phyloP scores from a whole-genome alignment of 768 basidiomycete genomes.

The Cytidiella melzeri region DNA sequence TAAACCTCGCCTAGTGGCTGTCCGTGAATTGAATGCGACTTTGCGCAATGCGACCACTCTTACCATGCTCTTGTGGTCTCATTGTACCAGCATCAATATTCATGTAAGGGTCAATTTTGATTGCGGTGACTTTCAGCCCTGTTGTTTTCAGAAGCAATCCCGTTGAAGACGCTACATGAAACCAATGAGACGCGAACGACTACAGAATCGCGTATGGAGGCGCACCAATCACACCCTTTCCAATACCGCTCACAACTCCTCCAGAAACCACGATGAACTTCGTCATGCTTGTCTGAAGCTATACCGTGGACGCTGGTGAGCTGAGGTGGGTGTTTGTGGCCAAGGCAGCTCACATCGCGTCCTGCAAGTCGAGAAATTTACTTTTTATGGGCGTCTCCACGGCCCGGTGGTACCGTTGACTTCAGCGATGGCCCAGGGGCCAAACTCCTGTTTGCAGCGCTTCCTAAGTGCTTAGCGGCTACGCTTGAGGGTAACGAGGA shows the following conservation, averaged over 20 bases:
- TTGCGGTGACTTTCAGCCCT: conserved; percentile 94
- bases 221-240: conserved; percentile 98
- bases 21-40: conserved; percentile 1
- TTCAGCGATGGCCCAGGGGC: too few relatives aligned
- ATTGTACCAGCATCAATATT: conserved; percentile 99
- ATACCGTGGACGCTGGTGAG: background rate
- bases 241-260: conserved; percentile 97
- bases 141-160: conserved; percentile 92
- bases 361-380: conserved; percentile 4
- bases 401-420: background rate
- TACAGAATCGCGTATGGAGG: conserved; percentile 21
- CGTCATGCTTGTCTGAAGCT: conserved; percentile 49
- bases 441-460: too few relatives aligned
- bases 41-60: conserved; percentile 23
- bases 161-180: conserved; percentile 79
- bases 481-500: too few relatives aligned
- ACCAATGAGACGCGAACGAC: conserved; percentile 14
- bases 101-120: conserved; percentile 99
- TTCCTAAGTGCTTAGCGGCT: too few relatives aligned
- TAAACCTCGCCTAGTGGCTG: conserved; percentile 79
- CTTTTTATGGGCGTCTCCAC: background rate
- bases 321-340: background rate
- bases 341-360: background rate
- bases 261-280: conserved; percentile 97
- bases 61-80: conserved; percentile 97